Percentiles rank a stretch among this genome's conserved stretches.
phyloP scores from a whole-genome alignment of 2,329 filamentous ascomycete genomes.

The Diaporthe ilicicola region DNA sequence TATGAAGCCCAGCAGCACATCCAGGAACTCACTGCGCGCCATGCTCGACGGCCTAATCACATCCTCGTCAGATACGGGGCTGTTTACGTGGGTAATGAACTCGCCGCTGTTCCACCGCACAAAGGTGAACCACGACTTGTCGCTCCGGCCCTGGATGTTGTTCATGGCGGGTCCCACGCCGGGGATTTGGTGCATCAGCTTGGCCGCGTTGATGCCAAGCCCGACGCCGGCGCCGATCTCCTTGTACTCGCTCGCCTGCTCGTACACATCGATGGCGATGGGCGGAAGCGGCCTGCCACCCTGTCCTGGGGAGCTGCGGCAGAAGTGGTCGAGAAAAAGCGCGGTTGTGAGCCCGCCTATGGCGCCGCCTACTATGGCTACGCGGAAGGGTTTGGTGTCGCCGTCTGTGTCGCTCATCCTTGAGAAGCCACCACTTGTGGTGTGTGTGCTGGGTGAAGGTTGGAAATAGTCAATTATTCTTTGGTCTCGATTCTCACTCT shows the following conservation, averaged over 20 bases:
- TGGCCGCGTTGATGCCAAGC: slow-evolving; percentile 47
- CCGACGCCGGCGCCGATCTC: slow-evolving; percentile 31
- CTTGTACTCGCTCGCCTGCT: slow-evolving; percentile 29
- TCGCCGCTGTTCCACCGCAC: slow-evolving; percentile 23
- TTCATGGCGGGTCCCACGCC: slow-evolving; percentile 25
- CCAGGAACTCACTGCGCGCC: slow-evolving; percentile 30
- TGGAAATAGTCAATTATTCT: accelerated
- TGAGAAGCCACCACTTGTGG: neutral
- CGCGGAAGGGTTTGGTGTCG: slow-evolving; percentile 14
- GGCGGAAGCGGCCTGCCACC: neutral
- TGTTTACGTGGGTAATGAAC: slow-evolving; percentile 22
- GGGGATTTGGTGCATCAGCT: slow-evolving; percentile 22
- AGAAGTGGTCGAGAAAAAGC: slow-evolving; percentile 29
- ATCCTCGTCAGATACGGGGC: neutral
- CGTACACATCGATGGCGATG: slow-evolving; percentile 27
- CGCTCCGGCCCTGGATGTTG: slow-evolving; percentile 17
- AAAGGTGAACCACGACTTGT: slow-evolving; percentile 26
- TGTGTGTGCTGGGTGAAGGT: no score
- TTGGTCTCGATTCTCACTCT: no score
- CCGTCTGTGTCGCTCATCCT: neutral
- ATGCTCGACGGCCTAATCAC: slow-evolving; percentile 23
- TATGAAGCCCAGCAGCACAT: slow-evolving; percentile 21
- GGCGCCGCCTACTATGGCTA: slow-evolving; percentile 29
- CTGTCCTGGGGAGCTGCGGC: neutral
- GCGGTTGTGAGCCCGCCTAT: slow-evolving; percentile 29